Conservation (phyloP, 352 stramenopile species). For the Phytophthora rubi region DNA sequence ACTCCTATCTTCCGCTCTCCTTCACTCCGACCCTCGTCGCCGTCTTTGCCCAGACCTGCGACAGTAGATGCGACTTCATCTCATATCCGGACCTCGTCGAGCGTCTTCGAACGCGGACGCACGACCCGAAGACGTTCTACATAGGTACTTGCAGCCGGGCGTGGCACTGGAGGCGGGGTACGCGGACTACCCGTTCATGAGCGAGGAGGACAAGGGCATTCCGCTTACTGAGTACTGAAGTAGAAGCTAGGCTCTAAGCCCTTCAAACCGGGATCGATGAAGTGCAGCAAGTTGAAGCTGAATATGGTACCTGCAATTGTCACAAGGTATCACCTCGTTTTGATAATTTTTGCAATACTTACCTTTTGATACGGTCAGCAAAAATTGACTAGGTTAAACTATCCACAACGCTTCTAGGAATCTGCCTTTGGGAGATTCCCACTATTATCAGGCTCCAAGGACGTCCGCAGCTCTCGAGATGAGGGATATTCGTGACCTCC, state of each 20-base stretch:
- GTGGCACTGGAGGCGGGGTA: constrained; percentile 42
- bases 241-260: no score
- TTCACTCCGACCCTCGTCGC: constrained; percentile 35
- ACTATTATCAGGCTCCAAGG: background rate
- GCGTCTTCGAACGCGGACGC: constrained; percentile 44
- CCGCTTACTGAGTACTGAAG: background rate
- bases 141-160: constrained; percentile 34
- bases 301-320: background rate
- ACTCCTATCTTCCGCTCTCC: no score
- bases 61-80: constrained; percentile 21
- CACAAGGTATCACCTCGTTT: background rate
- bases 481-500: background rate
- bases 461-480: constrained; percentile 1
- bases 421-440: background rate
- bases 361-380: background rate
- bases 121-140: constrained; percentile 44
- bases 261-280: no score
- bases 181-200: constrained; percentile 48
- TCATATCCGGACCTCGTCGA: constrained; percentile 65
- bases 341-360: background rate
- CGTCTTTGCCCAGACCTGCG: constrained; percentile 36
- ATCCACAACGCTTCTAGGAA: background rate
- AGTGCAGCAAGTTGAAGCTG: background rate
- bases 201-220: background rate
- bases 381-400: background rate